These are phyloP conservation scores for Hypericum androsaemum DNA, from an alignment of 345 rosid species.

Conservation along the genomic window DNA sequence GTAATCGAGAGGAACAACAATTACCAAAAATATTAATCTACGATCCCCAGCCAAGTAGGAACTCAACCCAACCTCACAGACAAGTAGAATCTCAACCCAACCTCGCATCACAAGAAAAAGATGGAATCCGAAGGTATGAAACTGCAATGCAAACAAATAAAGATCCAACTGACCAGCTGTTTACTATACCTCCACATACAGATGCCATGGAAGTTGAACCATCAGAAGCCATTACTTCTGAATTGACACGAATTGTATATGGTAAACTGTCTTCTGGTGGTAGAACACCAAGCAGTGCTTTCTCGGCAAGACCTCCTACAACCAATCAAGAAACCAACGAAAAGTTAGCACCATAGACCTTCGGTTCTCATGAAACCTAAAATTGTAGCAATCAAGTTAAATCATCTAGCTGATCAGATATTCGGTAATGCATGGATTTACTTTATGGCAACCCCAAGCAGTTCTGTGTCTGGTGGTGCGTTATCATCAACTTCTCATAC, in stretches of 20 bases:
- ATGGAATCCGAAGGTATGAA: no score
- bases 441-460: no score
- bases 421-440: no score
- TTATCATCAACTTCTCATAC: no score
- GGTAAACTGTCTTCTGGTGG: slow-evolving; percentile 79
- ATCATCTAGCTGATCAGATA: no score
- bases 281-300: slow-evolving; percentile 81
- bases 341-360: slow-evolving; percentile 1
- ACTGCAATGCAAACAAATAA: no score
- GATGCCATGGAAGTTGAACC: slow-evolving; percentile 99
- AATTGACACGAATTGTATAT: slow-evolving; percentile 74
- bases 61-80: neutral
- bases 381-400: no score
- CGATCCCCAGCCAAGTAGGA: slow-evolving; percentile 5
- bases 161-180: slow-evolving; percentile 1
- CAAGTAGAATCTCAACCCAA: no score
- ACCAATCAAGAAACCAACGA: slow-evolving; percentile 15
- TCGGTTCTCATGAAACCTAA: neutral
- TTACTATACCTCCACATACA: slow-evolving; percentile 77
- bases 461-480: no score
- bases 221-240: slow-evolving; percentile 98
- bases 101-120: no score
- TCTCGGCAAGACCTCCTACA: slow-evolving; percentile 92
- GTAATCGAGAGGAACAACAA: neutral
- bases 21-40: neutral